Percentiles rank a stretch among this genome's conserved stretches.
These are phyloP conservation scores for Ustilago lituana DNA, from an alignment of 1,284 basidiomycete genomes.

Conservation along the genomic window DNA sequence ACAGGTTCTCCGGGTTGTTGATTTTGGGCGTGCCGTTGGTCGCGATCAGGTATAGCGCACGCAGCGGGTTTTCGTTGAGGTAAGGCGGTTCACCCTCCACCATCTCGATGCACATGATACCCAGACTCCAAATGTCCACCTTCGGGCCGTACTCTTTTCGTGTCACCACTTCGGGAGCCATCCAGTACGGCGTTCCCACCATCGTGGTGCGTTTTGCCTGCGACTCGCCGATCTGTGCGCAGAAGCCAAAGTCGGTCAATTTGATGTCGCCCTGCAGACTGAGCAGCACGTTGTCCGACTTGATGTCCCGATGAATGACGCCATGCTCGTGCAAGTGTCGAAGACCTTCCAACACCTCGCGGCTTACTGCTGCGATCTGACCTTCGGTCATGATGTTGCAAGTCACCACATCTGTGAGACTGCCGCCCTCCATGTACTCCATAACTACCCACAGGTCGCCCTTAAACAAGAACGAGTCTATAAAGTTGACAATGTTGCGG, in stretches of 20 bases:
- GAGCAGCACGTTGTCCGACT: constrained; percentile 93
- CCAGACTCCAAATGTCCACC: constrained; percentile 97
- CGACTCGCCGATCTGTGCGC: constrained; percentile 92
- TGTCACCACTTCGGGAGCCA: constrained; percentile 98
- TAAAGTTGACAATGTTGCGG: constrained; percentile 99
- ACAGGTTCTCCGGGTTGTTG: constrained; percentile 91
- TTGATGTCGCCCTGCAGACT: constrained; percentile 95
- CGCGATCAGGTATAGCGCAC: constrained; percentile 94
- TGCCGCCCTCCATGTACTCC: constrained; percentile 97
- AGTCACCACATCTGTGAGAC: constrained; percentile 93
- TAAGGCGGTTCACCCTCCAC: constrained; percentile 99
- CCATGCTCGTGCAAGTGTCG: constrained; percentile 92
- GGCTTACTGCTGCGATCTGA: constrained; percentile 93
- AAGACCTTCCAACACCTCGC: constrained; percentile 88
- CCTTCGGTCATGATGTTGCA: constrained; percentile 90
- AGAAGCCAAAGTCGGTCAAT: constrained; percentile 98
- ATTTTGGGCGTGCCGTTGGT: constrained; percentile 98
- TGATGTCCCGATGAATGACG: constrained; percentile 97
- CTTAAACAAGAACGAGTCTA: constrained; percentile 96
- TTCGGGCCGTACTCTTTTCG: constrained; percentile 98
- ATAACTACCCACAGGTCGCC: constrained; percentile 99
- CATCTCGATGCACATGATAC: constrained; percentile 99
- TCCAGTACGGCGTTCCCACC: constrained; percentile 99
- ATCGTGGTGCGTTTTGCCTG: constrained; percentile 97
- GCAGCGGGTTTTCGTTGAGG: constrained; percentile 93